Base-by-base conservation (phyloP, 441 rosid species). In the Erysimum cheiri region DNA sequence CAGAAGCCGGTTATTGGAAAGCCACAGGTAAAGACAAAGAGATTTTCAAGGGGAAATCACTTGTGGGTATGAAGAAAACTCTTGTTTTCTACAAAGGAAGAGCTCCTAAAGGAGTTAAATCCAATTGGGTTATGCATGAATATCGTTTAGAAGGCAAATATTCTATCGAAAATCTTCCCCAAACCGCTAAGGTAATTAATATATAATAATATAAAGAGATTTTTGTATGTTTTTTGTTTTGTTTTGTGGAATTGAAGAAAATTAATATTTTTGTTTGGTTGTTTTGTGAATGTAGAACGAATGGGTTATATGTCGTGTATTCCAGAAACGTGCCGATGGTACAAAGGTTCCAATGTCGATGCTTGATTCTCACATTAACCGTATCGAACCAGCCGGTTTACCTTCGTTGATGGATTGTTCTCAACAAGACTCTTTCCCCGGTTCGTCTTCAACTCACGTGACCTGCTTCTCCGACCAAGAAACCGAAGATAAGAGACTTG, bases 381-480 rank as follows among this genome's bases (percentile, higher is more conserved):
- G 80, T 41, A 60, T 80, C 32, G 79, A 74, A 68, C 78, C 83
- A 70, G 37, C 85, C 39, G 79, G 75, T 54, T 72, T 86, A 60
- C 97, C 93, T 32, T 90, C 88, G 37, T 65, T 92, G 48, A 82
- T 77, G 88, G 91, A 88, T 70, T 76, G 57, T 70, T 84, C 91
- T 12, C 87, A 76, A 75, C 35, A 8, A 35, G 84, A 82, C 37
- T 52, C 85, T 13, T 37, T 75, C n/a, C 64, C 53, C n/a, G 54
- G 78, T 75, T 62, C 66, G 43, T 64, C 76, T 1, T n/a, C 53
- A 19, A 75, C 84, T 67, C 83, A 85, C 95, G 97, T 93, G 95
- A 89, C 98, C 96, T 93, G 98, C 97, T 93, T 93, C 98, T 91
- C 98, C 98, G 89, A 83, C 72, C 78, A 77, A 50, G 73, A 71